A percentile compares a stretch with the other conserved stretches of the same genome.
These are phyloP conservation scores for Verticillium nonalfalfae DNA, from an alignment of 2,329 filamentous ascomycete genomes.

Conservation along the genomic window DNA sequence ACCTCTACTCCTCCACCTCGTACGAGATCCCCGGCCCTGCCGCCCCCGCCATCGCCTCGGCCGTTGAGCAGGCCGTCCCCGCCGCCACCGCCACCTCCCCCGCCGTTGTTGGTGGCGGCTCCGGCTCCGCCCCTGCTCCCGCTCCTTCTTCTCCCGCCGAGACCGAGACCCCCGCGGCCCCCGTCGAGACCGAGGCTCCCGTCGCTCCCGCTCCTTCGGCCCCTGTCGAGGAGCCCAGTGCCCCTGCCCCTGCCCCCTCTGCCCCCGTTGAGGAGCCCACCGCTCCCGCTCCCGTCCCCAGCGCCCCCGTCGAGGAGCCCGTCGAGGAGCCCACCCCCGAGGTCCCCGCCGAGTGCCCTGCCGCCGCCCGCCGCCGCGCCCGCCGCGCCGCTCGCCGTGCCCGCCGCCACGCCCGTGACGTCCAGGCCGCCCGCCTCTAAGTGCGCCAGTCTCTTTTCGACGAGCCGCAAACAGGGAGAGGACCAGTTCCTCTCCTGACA, in stretches of 20 bases:
- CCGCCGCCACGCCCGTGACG: constrained; percentile 11
- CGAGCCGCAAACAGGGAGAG: neutral
- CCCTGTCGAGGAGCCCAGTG: constrained; percentile 6
- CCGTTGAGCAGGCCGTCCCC: constrained; percentile 1
- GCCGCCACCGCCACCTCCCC: neutral
- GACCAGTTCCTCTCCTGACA: neutral
- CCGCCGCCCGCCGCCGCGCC: constrained; percentile 5
- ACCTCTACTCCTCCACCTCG: constrained; percentile 21
- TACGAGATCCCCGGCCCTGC: constrained; percentile 25
- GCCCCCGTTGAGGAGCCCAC: constrained; percentile 12
- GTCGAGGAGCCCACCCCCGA: neutral
- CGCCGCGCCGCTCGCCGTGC: constrained; percentile 10
- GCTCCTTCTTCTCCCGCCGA: constrained; percentile 16
- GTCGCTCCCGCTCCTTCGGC: constrained; percentile 12
- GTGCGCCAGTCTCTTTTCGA: neutral
- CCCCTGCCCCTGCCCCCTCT: constrained; percentile 14
- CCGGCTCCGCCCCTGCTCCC: constrained; percentile 2
- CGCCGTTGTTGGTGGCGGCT: neutral
- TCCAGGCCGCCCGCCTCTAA: neutral
- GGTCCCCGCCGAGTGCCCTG: neutral
- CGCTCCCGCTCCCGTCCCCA: constrained; percentile 14
- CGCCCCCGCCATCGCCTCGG: constrained; percentile 4
- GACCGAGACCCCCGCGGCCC: constrained; percentile 8
- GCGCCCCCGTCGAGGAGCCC: constrained; percentile 12
- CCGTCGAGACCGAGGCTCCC: constrained; percentile 8